A percentile compares a stretch with the other conserved stretches of the same genome.
These are phyloP conservation scores for Aspergillus ochraceoroseus DNA, from an alignment of 2,329 filamentous ascomycete genomes.

Conservation along the genomic window DNA sequence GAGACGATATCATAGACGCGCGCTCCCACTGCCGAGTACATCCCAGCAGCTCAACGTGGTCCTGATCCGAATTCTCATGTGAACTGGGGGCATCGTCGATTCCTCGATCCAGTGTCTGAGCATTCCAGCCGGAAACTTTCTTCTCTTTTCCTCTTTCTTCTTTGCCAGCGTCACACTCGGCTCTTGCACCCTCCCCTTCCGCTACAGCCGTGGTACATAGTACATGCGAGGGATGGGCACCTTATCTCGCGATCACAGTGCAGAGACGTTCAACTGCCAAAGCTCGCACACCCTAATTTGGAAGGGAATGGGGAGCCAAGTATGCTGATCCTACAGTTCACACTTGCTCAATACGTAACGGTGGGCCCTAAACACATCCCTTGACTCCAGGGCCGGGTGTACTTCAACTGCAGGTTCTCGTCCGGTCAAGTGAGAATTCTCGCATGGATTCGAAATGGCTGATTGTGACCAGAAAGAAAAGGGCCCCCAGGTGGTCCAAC, in stretches of 20 bases:
- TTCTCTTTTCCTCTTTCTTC: background rate
- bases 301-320: conserved; percentile 7
- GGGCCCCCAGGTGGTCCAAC: conserved; percentile 3
- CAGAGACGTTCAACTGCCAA: conserved; percentile 1
- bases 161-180: too few species aligned
- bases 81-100: conserved; percentile 1
- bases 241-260: background rate
- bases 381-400: conserved; percentile 6
- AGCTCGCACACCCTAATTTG: conserved; percentile 1
- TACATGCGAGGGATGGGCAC: conserved; percentile 1
- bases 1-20: background rate
- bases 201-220: background rate
- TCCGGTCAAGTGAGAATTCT: too few species aligned
- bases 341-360: conserved; percentile 8
- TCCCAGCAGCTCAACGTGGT: conserved; percentile 1
- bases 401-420: too few species aligned
- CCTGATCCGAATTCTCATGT: conserved; percentile 1
- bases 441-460: conserved; percentile 6
- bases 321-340: conserved; percentile 8
- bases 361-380: conserved; percentile 6
- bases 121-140: conserved; percentile 7
- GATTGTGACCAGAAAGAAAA: conserved; percentile 10
- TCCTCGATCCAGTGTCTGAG: background rate
- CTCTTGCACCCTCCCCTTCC: background rate
- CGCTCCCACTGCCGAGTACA: too few species aligned